A percentile compares a stretch with the other conserved stretches of the same genome.
phyloP scores from a whole-genome alignment of 768 basidiomycete genomes.

The Lentinula sp. region DNA sequence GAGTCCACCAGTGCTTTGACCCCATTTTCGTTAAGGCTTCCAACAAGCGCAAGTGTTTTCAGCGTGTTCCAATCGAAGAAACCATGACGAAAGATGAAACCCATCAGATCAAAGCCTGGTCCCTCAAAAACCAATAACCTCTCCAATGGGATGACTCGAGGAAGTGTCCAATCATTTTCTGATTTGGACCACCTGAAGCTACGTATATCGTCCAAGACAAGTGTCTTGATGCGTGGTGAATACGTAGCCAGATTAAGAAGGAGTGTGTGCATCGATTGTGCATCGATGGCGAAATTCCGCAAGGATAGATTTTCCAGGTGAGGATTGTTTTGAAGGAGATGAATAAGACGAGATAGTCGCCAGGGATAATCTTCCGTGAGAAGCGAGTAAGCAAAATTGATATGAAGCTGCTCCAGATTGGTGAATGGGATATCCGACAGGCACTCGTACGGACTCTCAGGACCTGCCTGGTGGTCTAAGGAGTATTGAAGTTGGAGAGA shows the following conservation, averaged over 20 bases:
- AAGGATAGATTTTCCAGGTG: background rate
- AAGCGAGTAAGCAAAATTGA: background rate
- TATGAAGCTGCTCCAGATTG: background rate
- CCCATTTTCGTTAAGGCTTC: background rate
- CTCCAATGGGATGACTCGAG: background rate
- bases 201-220: background rate
- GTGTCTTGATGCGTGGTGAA: background rate
- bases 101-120: background rate
- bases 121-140: background rate
- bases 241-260: background rate
- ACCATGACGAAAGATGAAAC: background rate
- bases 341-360: background rate
- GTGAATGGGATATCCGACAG: background rate
- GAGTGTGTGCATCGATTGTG: background rate
- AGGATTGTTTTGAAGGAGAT: background rate
- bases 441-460: background rate
- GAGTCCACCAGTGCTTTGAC: background rate
- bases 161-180: background rate
- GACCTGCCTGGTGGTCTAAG: background rate
- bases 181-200: background rate
- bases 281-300: background rate
- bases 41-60: background rate
- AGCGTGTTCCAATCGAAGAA: background rate
- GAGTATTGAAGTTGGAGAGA: background rate
- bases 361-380: background rate